Evolutionary conservation across 371 early-diverging fungal genomes (phyloP), one percentile per base, ranked within the genome.

Genomic region (Sporodiniella umbellata): DNA sequence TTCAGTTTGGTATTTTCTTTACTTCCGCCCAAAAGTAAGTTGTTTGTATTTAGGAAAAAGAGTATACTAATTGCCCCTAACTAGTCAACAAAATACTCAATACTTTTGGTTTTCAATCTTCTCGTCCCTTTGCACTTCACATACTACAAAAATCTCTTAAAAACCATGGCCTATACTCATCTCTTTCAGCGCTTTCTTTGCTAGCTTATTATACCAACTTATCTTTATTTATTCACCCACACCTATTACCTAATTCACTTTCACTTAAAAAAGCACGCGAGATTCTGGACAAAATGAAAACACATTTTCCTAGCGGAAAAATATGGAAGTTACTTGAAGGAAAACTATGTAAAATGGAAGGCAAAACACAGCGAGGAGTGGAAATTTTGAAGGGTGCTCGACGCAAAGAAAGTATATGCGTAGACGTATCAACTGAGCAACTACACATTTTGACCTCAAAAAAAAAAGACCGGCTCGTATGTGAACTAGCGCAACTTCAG

Each of bases 261-360:
- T 61, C 57, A 26, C 44, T 68, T 1, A 63, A 64, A 21, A 66
- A 48, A 18, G 64, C 69, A 23, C 50, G 75, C 4, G 22, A 24
- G 2, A 66, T 68, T 45, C 42, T 75, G 6, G 62, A 70, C 45
- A 49, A 68, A 28, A 75, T 71, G 67, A 75, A 75, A 30, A 10
- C 18, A 0, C 46, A 46, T n/a, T 75, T 60, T 45, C 71, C 71
- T 1, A 51, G 60, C 10, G 71, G 68, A 17, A 68, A 65, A 31
- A 64, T 75, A 15, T 70, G 75, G 71, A 71, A 71, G 49, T 33
- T 75, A 7, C 23, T 75, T 11, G 75, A 75, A 39, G 75, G 75
- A 3, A 75, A 75, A 31, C 42, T 75, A 7, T 75, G 66, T 28
- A 64, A 65, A 45, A 69, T 75, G 68, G 72, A 75, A 58, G 75